These are phyloP conservation scores for Russula lepida DNA, from an alignment of 768 basidiomycete genomes.

Conservation along the genomic window DNA sequence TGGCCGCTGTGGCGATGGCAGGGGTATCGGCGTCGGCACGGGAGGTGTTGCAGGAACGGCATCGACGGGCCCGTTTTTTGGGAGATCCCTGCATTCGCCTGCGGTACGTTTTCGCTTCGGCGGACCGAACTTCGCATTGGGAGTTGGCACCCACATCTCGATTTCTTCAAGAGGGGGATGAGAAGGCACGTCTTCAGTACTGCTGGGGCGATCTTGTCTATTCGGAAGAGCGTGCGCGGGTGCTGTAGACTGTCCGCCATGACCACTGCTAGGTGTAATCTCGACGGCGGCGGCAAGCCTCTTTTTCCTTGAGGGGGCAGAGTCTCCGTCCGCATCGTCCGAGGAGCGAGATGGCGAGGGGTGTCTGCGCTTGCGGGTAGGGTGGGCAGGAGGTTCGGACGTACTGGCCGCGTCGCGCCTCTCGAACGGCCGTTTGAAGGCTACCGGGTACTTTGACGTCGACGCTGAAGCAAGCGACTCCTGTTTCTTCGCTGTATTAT, in stretches of 20 bases:
- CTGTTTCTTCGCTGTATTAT: slow-evolving; percentile 2
- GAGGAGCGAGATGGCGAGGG: background rate
- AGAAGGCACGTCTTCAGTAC: background rate
- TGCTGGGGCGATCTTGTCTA: background rate
- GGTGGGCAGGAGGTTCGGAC: background rate
- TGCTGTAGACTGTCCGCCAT: background rate
- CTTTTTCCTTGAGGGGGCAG: background rate
- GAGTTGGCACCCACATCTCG: slow-evolving; percentile 13
- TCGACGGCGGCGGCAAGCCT: background rate
- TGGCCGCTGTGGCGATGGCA: background rate
- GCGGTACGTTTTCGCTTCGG: slow-evolving; percentile 11
- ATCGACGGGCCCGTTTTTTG: background rate
- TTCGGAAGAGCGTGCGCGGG: background rate
- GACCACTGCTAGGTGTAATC: background rate
- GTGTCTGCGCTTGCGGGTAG: slow-evolving; percentile 10
- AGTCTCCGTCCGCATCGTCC: background rate
- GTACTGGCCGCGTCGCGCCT: background rate
- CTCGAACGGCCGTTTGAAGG: background rate
- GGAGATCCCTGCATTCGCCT: background rate
- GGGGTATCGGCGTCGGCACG: background rate
- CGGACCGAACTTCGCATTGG: slow-evolving; percentile 15
- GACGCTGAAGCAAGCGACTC: background rate
- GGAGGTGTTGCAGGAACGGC: background rate
- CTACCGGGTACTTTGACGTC: background rate
- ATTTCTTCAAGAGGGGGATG: slow-evolving; percentile 17